Evolutionary conservation across 345 rosid genomes (phyloP).

Genomic region (Adansonia digitata): DNA sequence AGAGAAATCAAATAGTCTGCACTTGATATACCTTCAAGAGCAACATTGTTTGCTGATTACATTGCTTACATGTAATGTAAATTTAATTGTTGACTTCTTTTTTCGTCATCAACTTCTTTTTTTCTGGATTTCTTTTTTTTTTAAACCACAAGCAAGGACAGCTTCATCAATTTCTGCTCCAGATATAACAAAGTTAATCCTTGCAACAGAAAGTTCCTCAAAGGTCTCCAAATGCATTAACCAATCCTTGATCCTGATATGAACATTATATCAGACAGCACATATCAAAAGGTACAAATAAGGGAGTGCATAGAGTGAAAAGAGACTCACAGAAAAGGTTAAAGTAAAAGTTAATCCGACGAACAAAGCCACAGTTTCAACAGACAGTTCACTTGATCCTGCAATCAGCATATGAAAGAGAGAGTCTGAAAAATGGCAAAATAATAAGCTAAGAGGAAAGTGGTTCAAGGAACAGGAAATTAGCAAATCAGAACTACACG

Average conservation of each 20-base stretch:
- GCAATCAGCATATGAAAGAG: conserved; percentile 22
- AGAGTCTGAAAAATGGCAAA: not conserved
- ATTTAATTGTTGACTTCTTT: conserved; percentile 32
- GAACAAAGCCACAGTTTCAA: conserved; percentile 87
- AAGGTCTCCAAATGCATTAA: conserved; percentile 92
- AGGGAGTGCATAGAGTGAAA: conserved; percentile 13
- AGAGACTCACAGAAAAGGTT: conserved; percentile 78
- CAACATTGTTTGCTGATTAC: conserved; percentile 55
- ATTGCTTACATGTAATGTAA: conserved; percentile 64
- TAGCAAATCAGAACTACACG: not conserved
- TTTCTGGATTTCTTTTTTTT: conserved; percentile 67
- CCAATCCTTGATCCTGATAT: conserved; percentile 88
- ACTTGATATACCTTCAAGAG: conserved; percentile 61
- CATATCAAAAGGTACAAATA: not conserved
- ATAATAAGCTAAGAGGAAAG: not conserved
- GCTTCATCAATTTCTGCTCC: conserved; percentile 78
- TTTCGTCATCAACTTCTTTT: conserved; percentile 50
- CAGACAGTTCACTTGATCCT: conserved; percentile 93
- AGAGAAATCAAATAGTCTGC: not conserved
- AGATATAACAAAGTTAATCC: conserved; percentile 77
- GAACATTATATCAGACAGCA: conserved; percentile 13
- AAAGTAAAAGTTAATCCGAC: conserved; percentile 92
- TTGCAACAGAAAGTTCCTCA: conserved; percentile 79
- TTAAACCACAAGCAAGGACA: conserved; percentile 85
- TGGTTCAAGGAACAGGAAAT: not conserved